Base-by-base conservation (phyloP, 805 yeast genomes). In the Priceomyces castillae region DNA sequence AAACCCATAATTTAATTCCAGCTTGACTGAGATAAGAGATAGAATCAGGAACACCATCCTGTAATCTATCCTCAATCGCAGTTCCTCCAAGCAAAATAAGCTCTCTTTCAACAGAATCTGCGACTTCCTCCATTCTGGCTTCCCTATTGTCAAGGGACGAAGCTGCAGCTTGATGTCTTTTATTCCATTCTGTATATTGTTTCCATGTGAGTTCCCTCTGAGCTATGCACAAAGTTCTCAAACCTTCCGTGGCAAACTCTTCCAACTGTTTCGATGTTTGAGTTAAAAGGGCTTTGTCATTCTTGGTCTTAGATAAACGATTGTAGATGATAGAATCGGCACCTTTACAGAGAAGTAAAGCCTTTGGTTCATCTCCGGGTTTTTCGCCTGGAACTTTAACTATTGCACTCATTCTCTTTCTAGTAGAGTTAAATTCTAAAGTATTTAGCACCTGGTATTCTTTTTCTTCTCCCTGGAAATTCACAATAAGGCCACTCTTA, bases 351-450 rank as follows among this genome's bases (percentile, higher is more conserved):
- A 85, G 78, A 51, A 86, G 66, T 34, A 85, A 63, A 0, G 84
- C 88, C 41, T 73, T 80, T 9, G 73, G 66, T 37, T 62, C 67
- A 10, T 49, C 64, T 10, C 49, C 48, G 15, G 48, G 51, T 22
- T 81, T 81, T 39, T 76, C 75, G 17, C 69, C 79, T 1, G 90
- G 90, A 33, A 86, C 71, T 59, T 84, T 84, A 30, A 86, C 74
- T 49, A 86, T 82, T 12, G 86, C 85, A 74, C 90, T 83, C 95
- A 86, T 86, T 74, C 95, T 81, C 67, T 86, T 86, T 70, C 95
- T 80, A 0, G 94, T 84, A 6, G 94, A 86, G 54, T 86, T 86
- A 64, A 86, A 86, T 56, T 86, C 94, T 49, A 86, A 63, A 16
- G 82, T 76, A 54, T 85, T 86, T 47, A 86, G 62, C 25, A 86